Evolutionary conservation across 2,329 filamentous ascomycete species (phyloP), one percentile per base, ranked within the genome.

Genomic region (Bipolaris bicolor): DNA sequence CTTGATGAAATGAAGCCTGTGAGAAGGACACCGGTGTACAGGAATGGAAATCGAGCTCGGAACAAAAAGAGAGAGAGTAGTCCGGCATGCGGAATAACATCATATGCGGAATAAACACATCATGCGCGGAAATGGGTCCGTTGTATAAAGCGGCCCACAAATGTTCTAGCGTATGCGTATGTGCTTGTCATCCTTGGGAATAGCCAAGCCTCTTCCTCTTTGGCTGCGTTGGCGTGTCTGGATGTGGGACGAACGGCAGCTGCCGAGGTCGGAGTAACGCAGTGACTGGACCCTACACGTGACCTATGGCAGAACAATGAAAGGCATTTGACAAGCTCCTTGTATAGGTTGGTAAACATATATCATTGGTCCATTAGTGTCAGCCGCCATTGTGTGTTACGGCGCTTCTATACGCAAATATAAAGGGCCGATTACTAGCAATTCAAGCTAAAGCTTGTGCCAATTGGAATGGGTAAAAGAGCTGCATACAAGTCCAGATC

Each of bases 201-300:
- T 70, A 73, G 58, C 59, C 66, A 65, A 71, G 65, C 67, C 49
- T 58, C 52, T 58, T 48, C 62, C 22, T 55, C 58, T 48, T 39
- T 46, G 15, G 52, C n/a, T 3, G 24, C 45, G 22, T 55, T 48
- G 26, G 41, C 34, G 49, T 39, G 40, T 20, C n/a, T 7, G 33
- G 41, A 56, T 65, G 65, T 67, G 68, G 70, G 67, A 70, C 59
- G 50, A 50, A 26, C 9, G 10, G 18, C 22, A 33, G 43, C 22
- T 65, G 56, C 69, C 70, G 69, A 73, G 69, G 69, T 71, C 65
- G 64, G 52, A 49, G 33, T 59, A 53, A 55, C 26, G 48, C 41
- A 53, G 29, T n/a, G 5, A 33, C 16, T 29, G 11, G 31, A 41
- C 36, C 45, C 34, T 48, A 31, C 16, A 34, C 41, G 5, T 18